Conservation (phyloP, 2,329 filamentous ascomycete species). For the Epichloe sp. region DNA sequence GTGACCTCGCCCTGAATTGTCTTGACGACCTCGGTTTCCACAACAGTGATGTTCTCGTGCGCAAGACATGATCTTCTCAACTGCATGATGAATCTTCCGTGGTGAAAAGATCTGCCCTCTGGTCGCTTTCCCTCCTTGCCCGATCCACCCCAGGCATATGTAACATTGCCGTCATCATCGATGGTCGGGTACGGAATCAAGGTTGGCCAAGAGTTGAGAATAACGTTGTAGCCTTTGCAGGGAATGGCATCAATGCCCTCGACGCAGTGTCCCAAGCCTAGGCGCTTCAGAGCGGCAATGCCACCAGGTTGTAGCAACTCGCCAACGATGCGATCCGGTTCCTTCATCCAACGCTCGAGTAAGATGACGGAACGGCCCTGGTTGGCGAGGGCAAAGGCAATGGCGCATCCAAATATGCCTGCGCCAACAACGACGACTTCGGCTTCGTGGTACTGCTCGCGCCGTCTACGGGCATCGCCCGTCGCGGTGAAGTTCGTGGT, state of each 20-base stretch:
- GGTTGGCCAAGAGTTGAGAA: constrained; percentile 64
- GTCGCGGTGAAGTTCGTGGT: constrained; percentile 10
- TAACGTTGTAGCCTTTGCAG: constrained; percentile 76
- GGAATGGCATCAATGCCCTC: constrained; percentile 79
- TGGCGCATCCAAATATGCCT: constrained; percentile 76
- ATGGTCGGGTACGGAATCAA: constrained; percentile 67
- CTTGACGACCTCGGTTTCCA: constrained; percentile 76
- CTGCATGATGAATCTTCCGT: constrained; percentile 81
- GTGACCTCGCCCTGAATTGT: constrained; percentile 58
- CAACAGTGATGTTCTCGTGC: constrained; percentile 73
- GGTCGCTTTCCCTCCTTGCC: constrained; percentile 27
- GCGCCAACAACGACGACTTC: constrained; percentile 90
- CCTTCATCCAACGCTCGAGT: constrained; percentile 76
- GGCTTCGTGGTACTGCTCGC: constrained; percentile 45
- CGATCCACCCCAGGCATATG: constrained; percentile 22
- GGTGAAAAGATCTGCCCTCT: constrained; percentile 77
- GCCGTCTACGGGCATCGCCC: constrained; percentile 29
- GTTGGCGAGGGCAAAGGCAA: constrained; percentile 71
- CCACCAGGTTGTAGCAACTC: constrained; percentile 92
- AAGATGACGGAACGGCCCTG: constrained; percentile 86
- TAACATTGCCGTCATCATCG: constrained; percentile 31
- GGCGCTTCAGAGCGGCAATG: constrained; percentile 61
- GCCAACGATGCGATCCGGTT: constrained; percentile 91
- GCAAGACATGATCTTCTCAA: constrained; percentile 61
- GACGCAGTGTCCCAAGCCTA: constrained; percentile 71